These are phyloP conservation scores for Thalassiosira mediterranea DNA, from an alignment of 352 stramenopile genomes.

Conservation along the genomic window DNA sequence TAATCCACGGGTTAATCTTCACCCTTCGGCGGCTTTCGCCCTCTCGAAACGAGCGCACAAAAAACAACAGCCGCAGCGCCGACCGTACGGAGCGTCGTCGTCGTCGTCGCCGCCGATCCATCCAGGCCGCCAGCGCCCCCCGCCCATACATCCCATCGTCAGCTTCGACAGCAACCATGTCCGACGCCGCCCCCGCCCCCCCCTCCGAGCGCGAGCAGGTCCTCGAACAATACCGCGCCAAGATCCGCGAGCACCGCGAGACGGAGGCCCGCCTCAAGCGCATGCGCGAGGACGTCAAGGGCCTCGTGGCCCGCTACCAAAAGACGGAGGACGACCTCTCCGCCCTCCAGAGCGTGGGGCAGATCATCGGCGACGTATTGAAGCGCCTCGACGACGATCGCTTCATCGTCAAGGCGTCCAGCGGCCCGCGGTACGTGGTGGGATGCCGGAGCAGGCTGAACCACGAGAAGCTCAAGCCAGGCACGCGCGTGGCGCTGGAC, in stretches of 20 bases:
- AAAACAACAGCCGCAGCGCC: no score
- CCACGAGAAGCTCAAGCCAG: slow-evolving; percentile 92
- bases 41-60: no score
- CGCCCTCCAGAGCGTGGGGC: slow-evolving; percentile 94
- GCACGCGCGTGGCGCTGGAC: slow-evolving; percentile 97
- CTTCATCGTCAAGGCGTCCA: slow-evolving; percentile 99
- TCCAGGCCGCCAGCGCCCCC: no score
- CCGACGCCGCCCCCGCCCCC: no score
- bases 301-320: slow-evolving; percentile 95
- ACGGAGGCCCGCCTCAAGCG: slow-evolving; percentile 96
- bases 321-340: slow-evolving; percentile 99
- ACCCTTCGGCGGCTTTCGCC: no score
- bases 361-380: slow-evolving; percentile 99
- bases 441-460: slow-evolving; percentile 92
- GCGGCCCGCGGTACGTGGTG: slow-evolving; percentile 98
- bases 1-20: no score
- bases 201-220: neutral
- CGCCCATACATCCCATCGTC: no score
- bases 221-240: slow-evolving; percentile 48
- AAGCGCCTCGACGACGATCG: slow-evolving; percentile 97
- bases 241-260: slow-evolving; percentile 96
- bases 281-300: slow-evolving; percentile 95
- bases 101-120: no score
- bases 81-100: no score
- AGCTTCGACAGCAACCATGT: no score